Evolutionary conservation across 495 filamentous ascomycete species (phyloP).

Genomic region (Barbatosphaeria neglecta): DNA sequence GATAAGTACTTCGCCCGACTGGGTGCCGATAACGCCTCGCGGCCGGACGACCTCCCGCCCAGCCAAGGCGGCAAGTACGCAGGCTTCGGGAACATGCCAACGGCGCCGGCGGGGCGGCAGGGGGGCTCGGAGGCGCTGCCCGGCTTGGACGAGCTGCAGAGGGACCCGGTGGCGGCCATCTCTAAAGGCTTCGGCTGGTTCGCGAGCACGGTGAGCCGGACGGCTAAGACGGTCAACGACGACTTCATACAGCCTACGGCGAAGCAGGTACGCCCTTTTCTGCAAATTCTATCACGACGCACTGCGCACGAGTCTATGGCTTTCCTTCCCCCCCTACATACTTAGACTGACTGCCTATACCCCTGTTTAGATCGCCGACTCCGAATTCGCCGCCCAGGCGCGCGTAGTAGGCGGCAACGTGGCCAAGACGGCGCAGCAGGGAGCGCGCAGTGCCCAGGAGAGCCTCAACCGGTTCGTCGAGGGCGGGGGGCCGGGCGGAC

Average conservation of each 20-base stretch:
- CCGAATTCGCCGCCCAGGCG: slow-evolving; percentile 80
- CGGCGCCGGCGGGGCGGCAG: slow-evolving; percentile 26
- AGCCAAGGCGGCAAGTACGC: slow-evolving; percentile 84
- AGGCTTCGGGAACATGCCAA: slow-evolving; percentile 72
- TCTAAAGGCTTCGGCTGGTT: slow-evolving; percentile 95
- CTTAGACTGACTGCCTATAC: not conserved
- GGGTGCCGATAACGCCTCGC: slow-evolving; percentile 66
- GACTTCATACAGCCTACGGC: slow-evolving; percentile 84
- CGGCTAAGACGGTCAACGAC: slow-evolving; percentile 81
- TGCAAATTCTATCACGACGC: too few relatives aligned
- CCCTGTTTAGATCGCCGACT: slow-evolving; percentile 60
- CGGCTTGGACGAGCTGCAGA: slow-evolving; percentile 71
- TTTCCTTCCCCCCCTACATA: too few relatives aligned
- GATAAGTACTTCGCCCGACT: slow-evolving; percentile 84
- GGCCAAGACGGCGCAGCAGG: slow-evolving; percentile 46
- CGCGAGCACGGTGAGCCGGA: slow-evolving; percentile 68
- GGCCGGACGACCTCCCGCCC: slow-evolving; percentile 63
- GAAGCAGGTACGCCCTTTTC: slow-evolving; percentile 54
- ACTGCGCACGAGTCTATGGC: too few relatives aligned
- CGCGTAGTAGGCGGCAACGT: slow-evolving; percentile 54
- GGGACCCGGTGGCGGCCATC: slow-evolving; percentile 78
- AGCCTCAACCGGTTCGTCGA: slow-evolving; percentile 78
- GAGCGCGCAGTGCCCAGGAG: slow-evolving; percentile 60
- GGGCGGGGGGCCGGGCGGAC: slow-evolving; percentile 20
- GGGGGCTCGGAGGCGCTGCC: slow-evolving; percentile 36